phyloP scores from a whole-genome alignment of 192 early-diverging fungal genomes.

The Obelidium mucronatum region DNA sequence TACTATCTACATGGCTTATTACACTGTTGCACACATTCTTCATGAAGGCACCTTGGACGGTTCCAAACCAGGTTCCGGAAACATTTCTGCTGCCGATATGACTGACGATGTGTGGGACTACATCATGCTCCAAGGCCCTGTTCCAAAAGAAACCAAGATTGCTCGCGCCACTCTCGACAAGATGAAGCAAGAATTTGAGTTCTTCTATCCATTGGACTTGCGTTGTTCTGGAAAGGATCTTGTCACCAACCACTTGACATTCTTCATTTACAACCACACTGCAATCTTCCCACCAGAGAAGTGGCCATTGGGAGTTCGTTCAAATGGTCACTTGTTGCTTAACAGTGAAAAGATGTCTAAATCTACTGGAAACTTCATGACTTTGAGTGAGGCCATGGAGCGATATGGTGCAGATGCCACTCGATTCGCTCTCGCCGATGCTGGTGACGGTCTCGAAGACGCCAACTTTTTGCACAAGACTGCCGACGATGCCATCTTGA shows the following conservation, averaged over 20 bases:
- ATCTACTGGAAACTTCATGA: constrained; percentile 96
- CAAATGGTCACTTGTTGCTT: constrained; percentile 95
- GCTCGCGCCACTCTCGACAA: constrained; percentile 73
- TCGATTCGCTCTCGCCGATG: constrained; percentile 93
- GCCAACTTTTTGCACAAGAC: constrained; percentile 97
- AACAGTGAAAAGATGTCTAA: constrained; percentile 99
- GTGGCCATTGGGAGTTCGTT: constrained; percentile 88
- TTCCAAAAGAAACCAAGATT: constrained; percentile 64
- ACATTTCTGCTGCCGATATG: constrained; percentile 85
- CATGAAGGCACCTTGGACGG: constrained; percentile 89
- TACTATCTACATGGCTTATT: constrained; percentile 99
- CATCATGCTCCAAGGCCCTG: constrained; percentile 76
- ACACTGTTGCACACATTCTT: constrained; percentile 93
- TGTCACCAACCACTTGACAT: constrained; percentile 97
- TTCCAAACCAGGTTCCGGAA: constrained; percentile 74
- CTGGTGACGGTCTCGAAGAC: constrained; percentile 95
- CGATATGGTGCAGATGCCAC: constrained; percentile 97
- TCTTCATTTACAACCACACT: constrained; percentile 95
- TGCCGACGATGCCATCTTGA: constrained; percentile 94
- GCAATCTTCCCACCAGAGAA: constrained; percentile 90
- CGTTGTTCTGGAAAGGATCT: constrained; percentile 97
- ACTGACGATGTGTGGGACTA: constrained; percentile 93
- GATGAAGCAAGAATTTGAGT: constrained; percentile 90
- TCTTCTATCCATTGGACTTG: constrained; percentile 98
- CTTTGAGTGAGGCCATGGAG: constrained; percentile 75